Conservation (phyloP, 768 basidiomycete genomes). For the Amanita brunnescens region DNA sequence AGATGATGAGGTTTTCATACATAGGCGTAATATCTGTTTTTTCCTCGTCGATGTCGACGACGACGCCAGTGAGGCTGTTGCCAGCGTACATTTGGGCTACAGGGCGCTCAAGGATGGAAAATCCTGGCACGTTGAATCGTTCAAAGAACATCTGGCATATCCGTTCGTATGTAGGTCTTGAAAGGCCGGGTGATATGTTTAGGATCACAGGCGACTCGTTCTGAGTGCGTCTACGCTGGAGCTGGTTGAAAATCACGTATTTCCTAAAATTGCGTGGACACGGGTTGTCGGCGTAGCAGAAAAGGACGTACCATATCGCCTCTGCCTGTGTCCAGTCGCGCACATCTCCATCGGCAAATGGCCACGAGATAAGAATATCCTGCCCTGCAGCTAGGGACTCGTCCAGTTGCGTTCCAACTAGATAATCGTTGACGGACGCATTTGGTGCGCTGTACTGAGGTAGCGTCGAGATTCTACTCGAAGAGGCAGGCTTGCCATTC, state of each 20-base stretch:
- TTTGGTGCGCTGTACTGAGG: constrained; percentile 33
- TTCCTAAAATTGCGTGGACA: constrained; percentile 46
- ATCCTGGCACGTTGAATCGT: constrained; percentile 81
- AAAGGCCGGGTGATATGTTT: constrained; percentile 55
- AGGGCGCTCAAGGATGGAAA: constrained; percentile 75
- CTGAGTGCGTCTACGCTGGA: constrained; percentile 71
- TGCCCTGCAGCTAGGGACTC: constrained; percentile 70
- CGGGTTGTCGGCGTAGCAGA: not conserved
- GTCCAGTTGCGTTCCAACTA: constrained; percentile 75
- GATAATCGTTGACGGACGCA: constrained; percentile 64
- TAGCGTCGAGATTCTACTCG: constrained; percentile 38
- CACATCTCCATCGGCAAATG: constrained; percentile 67
- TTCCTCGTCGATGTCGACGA: constrained; percentile 75
- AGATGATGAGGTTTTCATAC: constrained; percentile 60
- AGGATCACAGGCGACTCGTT: constrained; percentile 85
- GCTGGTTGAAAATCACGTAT: constrained; percentile 64
- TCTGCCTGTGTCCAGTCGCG: constrained; percentile 80
- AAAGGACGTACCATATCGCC: constrained; percentile 66
- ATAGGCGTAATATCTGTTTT: constrained; percentile 73
- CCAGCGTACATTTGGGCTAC: constrained; percentile 78
- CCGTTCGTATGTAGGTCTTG: constrained; percentile 59
- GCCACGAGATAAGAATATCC: constrained; percentile 72
- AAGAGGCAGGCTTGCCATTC: constrained; percentile 21
- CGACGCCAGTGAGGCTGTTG: constrained; percentile 61
- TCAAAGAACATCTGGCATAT: constrained; percentile 86